Percentiles rank a stretch among this genome's conserved stretches.
Evolutionary conservation across 169 alveolate species (phyloP).

Genomic region (Eimeria necatrix): DNA sequence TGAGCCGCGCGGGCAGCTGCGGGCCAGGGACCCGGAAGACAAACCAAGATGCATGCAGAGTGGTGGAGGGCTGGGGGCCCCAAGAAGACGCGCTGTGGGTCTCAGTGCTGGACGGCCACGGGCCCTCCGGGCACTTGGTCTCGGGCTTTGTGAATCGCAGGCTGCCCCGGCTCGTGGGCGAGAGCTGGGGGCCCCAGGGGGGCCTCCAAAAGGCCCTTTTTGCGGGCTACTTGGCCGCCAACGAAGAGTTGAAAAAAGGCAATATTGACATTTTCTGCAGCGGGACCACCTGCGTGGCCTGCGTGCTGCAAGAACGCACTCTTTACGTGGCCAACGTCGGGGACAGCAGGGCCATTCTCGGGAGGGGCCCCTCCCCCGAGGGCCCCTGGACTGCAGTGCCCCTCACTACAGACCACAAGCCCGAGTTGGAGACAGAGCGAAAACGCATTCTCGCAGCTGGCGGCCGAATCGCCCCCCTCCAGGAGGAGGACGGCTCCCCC

Average conservation of each 20-base stretch:
- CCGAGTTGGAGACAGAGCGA: conserved; percentile 67
- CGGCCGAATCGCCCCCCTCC: conserved; percentile 66
- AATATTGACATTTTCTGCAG: conserved; percentile 52
- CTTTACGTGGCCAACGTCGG: conserved; percentile 77
- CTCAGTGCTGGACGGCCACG: conserved; percentile 70
- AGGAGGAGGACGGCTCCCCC: conserved; percentile 36
- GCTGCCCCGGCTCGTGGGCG: conserved; percentile 25
- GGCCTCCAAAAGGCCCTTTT: conserved; percentile 31
- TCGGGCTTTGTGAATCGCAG: not conserved
- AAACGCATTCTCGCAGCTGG: conserved; percentile 36
- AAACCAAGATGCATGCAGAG: conserved; percentile 56
- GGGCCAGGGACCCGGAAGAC: conserved; percentile 42
- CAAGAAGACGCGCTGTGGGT: conserved; percentile 7
- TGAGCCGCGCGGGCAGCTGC: conserved; percentile 47
- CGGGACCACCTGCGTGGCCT: conserved; percentile 68
- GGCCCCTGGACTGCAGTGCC: conserved; percentile 60
- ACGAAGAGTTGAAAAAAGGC: not conserved
- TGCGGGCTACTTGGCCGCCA: conserved; percentile 4
- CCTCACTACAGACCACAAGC: conserved; percentile 80
- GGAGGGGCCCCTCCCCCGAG: not conserved
- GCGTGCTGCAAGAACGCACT: conserved; percentile 21
- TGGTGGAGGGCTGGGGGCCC: conserved; percentile 21
- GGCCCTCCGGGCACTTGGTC: conserved; percentile 56
- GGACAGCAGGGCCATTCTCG: conserved; percentile 77
- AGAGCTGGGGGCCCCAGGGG: not conserved